Conservation (phyloP, 2,329 filamentous ascomycete genomes). For the Trichoderma semiorbis region DNA sequence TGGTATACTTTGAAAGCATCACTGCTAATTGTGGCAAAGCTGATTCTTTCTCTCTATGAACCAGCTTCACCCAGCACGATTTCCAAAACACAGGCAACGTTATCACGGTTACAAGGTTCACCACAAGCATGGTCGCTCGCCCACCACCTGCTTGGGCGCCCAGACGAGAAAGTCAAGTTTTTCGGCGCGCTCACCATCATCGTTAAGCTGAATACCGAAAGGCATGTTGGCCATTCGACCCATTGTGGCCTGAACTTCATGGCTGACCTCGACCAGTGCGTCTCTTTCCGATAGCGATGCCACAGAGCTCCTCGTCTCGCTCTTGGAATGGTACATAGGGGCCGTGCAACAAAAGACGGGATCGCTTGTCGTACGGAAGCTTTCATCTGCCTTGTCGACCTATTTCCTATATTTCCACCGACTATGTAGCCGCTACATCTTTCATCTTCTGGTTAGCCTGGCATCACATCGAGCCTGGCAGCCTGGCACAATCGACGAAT, state of each 20-base stretch:
- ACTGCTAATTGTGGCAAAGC: constrained; percentile 28
- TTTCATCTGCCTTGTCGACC: constrained; percentile 72
- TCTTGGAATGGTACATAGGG: constrained; percentile 60
- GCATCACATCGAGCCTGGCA: constrained; percentile 29
- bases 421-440: constrained; percentile 63
- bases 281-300: constrained; percentile 56
- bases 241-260: not conserved
- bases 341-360: constrained; percentile 51
- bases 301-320: constrained; percentile 54
- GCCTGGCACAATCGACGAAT: constrained; percentile 24
- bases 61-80: constrained; percentile 48
- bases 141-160: constrained; percentile 65
- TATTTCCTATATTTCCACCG: constrained; percentile 70
- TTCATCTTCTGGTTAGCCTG: constrained; percentile 57
- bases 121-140: constrained; percentile 83
- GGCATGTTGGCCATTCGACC: constrained; percentile 42
- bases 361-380: constrained; percentile 65
- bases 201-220: constrained; percentile 91
- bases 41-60: constrained; percentile 53
- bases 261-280: constrained; percentile 31
- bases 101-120: constrained; percentile 76
- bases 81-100: constrained; percentile 60
- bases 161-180: constrained; percentile 76
- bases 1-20: not conserved
- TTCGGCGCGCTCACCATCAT: constrained; percentile 91